Percentiles rank a stretch among this genome's conserved stretches.
Conservation (phyloP, 2,329 filamentous ascomycete genomes). For the Penicillium sp. region DNA sequence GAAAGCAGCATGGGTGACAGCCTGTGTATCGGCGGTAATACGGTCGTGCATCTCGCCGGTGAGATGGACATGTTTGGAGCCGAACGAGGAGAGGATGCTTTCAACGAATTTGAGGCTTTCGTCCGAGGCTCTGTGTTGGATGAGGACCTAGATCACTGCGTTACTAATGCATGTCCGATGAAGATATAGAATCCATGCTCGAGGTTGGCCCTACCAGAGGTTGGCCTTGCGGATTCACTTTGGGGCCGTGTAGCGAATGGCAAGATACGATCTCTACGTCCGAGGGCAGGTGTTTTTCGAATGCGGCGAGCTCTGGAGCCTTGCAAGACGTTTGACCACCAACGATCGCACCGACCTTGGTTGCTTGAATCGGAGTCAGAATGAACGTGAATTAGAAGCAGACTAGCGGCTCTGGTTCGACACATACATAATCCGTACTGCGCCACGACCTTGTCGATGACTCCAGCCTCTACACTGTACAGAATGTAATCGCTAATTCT, state of each 20-base stretch:
- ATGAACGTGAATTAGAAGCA: slow-evolving; percentile 5
- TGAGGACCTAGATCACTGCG: slow-evolving; percentile 60
- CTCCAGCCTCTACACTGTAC: slow-evolving; percentile 94
- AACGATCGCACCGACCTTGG: slow-evolving; percentile 91
- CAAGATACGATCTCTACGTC: slow-evolving; percentile 95
- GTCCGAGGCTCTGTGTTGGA: slow-evolving; percentile 85
- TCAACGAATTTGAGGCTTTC: slow-evolving; percentile 76
- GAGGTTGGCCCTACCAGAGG: slow-evolving; percentile 64
- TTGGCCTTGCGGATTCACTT: slow-evolving; percentile 82
- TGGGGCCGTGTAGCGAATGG: slow-evolving; percentile 93
- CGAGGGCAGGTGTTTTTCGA: slow-evolving; percentile 79
- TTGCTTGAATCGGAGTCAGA: slow-evolving; percentile 60
- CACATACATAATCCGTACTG: slow-evolving; percentile 87
- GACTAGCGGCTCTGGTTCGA: slow-evolving; percentile 13
- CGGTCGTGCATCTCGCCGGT: slow-evolving; percentile 86
- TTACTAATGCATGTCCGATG: slow-evolving; percentile 15
- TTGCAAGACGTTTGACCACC: slow-evolving; percentile 98
- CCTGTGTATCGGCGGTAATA: slow-evolving; percentile 97
- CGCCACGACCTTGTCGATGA: slow-evolving; percentile 82
- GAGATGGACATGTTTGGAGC: slow-evolving; percentile 83
- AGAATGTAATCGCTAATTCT: slow-evolving; percentile 97
- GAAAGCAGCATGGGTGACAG: slow-evolving; percentile 96
- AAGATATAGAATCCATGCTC: slow-evolving; percentile 14
- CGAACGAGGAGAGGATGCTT: slow-evolving; percentile 75
- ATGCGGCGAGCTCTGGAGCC: slow-evolving; percentile 89